Percentiles rank a stretch among this genome's conserved stretches.
phyloP scores from a whole-genome alignment of 441 rosid genomes.

The Cnidoscolus chayamansa region DNA sequence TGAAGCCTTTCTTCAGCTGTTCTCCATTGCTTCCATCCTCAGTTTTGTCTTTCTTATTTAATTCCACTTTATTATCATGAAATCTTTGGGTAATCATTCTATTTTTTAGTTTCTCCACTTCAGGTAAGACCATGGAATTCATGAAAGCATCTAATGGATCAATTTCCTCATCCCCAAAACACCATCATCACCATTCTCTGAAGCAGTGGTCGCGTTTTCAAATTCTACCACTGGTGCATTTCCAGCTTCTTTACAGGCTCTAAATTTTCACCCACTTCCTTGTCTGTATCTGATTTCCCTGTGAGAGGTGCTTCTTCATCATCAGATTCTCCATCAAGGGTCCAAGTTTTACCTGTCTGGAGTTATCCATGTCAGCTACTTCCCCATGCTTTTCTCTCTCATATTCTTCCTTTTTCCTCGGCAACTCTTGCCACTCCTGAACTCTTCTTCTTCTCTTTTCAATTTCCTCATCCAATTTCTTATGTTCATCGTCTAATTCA shows the following conservation, averaged over 20 bases:
- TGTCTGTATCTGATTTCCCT: slow-evolving; percentile 40
- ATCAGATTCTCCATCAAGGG: slow-evolving; percentile 82
- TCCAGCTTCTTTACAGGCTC: slow-evolving; percentile 42
- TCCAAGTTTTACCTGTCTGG: slow-evolving; percentile 78
- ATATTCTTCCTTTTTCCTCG: slow-evolving; percentile 78
- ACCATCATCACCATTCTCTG: slow-evolving; percentile 36
- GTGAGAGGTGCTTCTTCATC: slow-evolving; percentile 66
- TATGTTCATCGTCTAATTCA: slow-evolving; percentile 70
- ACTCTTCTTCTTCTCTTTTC: slow-evolving; percentile 95
- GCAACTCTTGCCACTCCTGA: slow-evolving; percentile 94
- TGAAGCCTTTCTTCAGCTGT: slow-evolving; percentile 41
- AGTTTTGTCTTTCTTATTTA: slow-evolving; percentile 36
- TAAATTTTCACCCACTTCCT: slow-evolving; percentile 52
- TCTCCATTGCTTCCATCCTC: slow-evolving; percentile 36
- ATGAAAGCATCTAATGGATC: slow-evolving; percentile 90
- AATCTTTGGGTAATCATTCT: slow-evolving; percentile 28
- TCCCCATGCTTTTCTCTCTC: slow-evolving; percentile 57
- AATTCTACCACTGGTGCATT: slow-evolving; percentile 50
- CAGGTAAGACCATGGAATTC: slow-evolving; percentile 77
- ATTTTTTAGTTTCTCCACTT: slow-evolving; percentile 73
- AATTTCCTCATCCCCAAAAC: slow-evolving; percentile 62
- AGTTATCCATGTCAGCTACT: slow-evolving; percentile 34
- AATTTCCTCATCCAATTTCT: slow-evolving; percentile 72
- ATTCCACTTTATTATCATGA: slow-evolving; percentile 30
- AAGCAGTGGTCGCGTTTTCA: slow-evolving; percentile 34